Conservation (phyloP, 345 rosid genomes). For the Noccaea bulbosa region DNA sequence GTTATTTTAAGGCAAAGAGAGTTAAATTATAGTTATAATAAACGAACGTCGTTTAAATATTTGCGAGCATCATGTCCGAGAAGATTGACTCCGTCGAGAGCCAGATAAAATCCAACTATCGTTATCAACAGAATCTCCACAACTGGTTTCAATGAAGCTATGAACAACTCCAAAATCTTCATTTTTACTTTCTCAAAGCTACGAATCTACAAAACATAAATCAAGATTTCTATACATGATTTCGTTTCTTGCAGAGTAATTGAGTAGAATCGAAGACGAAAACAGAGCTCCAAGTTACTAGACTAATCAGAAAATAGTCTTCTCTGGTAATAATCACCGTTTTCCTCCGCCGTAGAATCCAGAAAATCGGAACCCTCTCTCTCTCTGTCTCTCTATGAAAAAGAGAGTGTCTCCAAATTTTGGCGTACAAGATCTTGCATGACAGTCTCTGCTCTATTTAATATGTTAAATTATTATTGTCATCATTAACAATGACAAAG, state of each 20-base stretch:
- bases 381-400: slow-evolving; percentile 6
- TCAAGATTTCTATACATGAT: background rate
- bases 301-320: too few relatives aligned
- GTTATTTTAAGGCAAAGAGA: background rate
- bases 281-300: slow-evolving; percentile 13
- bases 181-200: slow-evolving; percentile 21
- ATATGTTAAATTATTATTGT: background rate
- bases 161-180: slow-evolving; percentile 59
- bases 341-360: slow-evolving; percentile 6
- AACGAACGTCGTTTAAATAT: slow-evolving; percentile 54
- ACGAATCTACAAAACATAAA: slow-evolving; percentile 12
- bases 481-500: too few relatives aligned
- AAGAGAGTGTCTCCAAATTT: background rate
- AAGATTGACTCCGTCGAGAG: slow-evolving; percentile 53
- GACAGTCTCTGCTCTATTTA: background rate
- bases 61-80: slow-evolving; percentile 63
- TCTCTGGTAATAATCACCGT: background rate
- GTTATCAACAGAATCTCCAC: slow-evolving; percentile 60
- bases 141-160: slow-evolving; percentile 61
- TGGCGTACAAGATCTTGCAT: slow-evolving; percentile 18
- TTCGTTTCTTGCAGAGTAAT: background rate
- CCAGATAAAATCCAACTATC: slow-evolving; percentile 58
- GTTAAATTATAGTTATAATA: background rate
- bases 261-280: background rate
- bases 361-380: slow-evolving; percentile 17